These are phyloP conservation scores for Linum lewisii DNA, from an alignment of 345 rosid species.

Conservation along the genomic window DNA sequence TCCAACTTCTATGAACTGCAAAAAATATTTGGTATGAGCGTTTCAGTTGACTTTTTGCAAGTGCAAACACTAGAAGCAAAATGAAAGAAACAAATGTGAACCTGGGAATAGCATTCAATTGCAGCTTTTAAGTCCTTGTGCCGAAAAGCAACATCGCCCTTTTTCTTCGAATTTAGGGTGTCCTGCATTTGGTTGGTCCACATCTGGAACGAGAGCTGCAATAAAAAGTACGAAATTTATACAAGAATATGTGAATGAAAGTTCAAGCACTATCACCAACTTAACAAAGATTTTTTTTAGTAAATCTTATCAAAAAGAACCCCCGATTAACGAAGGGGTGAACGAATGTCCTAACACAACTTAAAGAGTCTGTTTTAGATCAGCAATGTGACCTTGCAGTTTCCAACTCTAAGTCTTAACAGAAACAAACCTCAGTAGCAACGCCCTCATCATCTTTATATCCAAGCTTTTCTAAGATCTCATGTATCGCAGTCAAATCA, in stretches of 20 bases:
- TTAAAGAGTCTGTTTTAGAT: too few species aligned
- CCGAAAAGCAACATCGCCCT: background rate
- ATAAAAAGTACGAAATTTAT: background rate
- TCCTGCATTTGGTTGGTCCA: slow-evolving; percentile 5
- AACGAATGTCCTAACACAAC: too few species aligned
- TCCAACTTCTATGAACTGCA: slow-evolving; percentile 1
- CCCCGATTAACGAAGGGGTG: too few species aligned
- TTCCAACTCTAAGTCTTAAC: background rate
- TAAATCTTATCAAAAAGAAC: background rate
- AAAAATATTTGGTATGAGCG: background rate
- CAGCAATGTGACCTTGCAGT: too few species aligned
- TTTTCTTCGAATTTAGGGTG: background rate
- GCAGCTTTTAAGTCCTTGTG: slow-evolving; percentile 3
- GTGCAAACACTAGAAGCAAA: background rate
- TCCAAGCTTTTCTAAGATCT: slow-evolving; percentile 5
- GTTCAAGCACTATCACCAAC: background rate
- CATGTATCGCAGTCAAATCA: slow-evolving; percentile 2
- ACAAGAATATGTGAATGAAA: background rate
- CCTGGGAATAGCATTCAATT: slow-evolving; percentile 1
- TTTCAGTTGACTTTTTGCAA: background rate
- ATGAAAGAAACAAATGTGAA: background rate
- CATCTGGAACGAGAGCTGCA: slow-evolving; percentile 1
- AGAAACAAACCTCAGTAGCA: slow-evolving; percentile 5
- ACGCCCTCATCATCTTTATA: slow-evolving; percentile 1
- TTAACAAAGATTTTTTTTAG: background rate